A percentile compares a stretch with the other conserved stretches of the same genome.
These are phyloP conservation scores for Populus hybrid DNA, from an alignment of 441 rosid genomes.

Conservation along the genomic window DNA sequence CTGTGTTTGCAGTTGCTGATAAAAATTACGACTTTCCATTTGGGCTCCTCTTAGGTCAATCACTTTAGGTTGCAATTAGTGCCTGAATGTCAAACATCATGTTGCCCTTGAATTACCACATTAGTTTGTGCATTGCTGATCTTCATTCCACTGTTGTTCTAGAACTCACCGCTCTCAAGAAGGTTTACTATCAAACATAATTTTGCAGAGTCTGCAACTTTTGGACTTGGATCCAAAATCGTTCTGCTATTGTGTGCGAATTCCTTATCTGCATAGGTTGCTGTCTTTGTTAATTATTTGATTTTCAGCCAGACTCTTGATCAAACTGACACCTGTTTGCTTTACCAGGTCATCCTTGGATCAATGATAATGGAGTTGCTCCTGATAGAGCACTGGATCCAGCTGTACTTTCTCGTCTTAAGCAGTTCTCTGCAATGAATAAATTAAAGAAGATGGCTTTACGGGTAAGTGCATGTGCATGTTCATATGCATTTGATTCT, in stretches of 20 bases:
- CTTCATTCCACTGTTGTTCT: neutral
- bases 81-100: neutral
- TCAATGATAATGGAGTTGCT: constrained; percentile 97
- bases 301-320: neutral
- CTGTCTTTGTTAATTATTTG: neutral
- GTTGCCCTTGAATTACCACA: neutral
- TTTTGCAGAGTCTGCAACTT: neutral
- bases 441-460: constrained; percentile 97
- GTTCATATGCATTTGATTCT: neutral
- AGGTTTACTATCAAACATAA: neutral
- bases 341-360: constrained; percentile 93
- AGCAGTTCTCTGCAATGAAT: constrained; percentile 98
- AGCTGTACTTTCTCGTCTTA: constrained; percentile 95
- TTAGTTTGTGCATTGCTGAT: neutral
- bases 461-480: constrained; percentile 43
- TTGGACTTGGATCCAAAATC: neutral
- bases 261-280: neutral
- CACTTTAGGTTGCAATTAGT: neutral
- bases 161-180: neutral
- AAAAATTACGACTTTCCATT: neutral
- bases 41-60: neutral
- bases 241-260: neutral
- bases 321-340: constrained; percentile 12
- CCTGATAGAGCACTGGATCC: constrained; percentile 96
- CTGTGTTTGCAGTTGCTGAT: neutral